Evolutionary conservation across 176 grass and related monocot species (phyloP).

Genomic region (Rhynchospora breviuscula): DNA sequence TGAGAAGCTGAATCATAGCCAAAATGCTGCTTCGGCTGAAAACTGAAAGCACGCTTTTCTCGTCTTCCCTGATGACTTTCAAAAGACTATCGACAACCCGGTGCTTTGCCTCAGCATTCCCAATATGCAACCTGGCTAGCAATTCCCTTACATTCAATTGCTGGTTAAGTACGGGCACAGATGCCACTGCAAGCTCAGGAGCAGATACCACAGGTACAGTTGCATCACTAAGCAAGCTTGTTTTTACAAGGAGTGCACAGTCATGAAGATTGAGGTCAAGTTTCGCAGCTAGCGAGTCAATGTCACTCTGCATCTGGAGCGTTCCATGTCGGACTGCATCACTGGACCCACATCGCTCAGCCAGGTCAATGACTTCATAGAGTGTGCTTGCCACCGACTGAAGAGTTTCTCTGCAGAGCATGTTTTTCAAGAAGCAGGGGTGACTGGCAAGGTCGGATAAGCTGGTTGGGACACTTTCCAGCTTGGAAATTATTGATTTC

Average conservation of each 20-base stretch:
- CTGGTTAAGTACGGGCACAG: background rate
- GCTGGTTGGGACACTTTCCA: conserved; percentile 52
- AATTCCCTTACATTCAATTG: conserved; percentile 58
- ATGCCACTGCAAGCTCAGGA: background rate
- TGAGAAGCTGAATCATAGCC: conserved; percentile 71
- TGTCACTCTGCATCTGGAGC: conserved; percentile 92
- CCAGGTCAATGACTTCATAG: conserved; percentile 48
- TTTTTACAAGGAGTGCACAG: conserved; percentile 90
- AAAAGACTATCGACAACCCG: conserved; percentile 61
- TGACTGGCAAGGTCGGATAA: conserved; percentile 85
- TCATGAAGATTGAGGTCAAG: conserved; percentile 85
- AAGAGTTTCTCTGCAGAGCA: conserved; percentile 67
- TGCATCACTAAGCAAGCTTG: conserved; percentile 60
- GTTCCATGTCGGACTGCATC: conserved; percentile 40
- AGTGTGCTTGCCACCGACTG: conserved; percentile 67
- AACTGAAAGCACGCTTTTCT: conserved; percentile 58
- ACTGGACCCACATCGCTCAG: conserved; percentile 26
- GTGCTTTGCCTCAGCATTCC: conserved; percentile 78
- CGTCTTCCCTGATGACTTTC: conserved; percentile 56
- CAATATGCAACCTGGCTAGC: conserved; percentile 78
- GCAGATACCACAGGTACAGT: conserved; percentile 23
- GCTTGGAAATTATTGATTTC: conserved; percentile 67
- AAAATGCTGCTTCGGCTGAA: conserved; percentile 59
- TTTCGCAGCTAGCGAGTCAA: conserved; percentile 74
- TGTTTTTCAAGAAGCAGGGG: conserved; percentile 83